Base-by-base conservation (phyloP, 2,329 filamentous ascomycete species). In the Pseudogymnoascus sp. region DNA sequence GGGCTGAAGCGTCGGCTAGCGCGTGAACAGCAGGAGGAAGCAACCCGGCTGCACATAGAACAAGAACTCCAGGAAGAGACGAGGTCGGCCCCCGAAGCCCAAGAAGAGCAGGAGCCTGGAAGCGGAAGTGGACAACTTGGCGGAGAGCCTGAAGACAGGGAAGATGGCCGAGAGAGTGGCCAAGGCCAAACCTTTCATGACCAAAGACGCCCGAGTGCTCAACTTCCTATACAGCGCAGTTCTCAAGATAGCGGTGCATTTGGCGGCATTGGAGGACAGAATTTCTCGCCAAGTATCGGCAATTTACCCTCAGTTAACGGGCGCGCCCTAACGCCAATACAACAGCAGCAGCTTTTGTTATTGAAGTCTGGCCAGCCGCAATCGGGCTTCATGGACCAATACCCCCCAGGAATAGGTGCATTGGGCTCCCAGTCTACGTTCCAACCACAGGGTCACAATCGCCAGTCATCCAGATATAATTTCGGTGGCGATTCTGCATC, bases 91-190 rank as follows among this genome's bases (percentile, higher is more conserved):
- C 70, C 75, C 21, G 74, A 74, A 42, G 74, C 75, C 3, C 79
- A 81, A 48, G 80, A 81, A 29, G 92, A 96, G 66, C 91, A 90
- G 63, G 88, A 89, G 62, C 85, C 86, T 1, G 92, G 94, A 74
- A 89, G 89, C 67, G 85, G 85, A 12, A 97, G 93, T 72, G 80
- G 94, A 63, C 92, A 95, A 63, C 81, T 97, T 15, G 93, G 93
- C 63, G 93, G 93, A 44, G 93, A 97, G 72, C 93, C 93, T 0
- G 93, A 97, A 72, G 91, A 96, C 67, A 81, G 84, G 65, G 87
- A 91, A 21, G 75, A 76, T 48, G 71, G 74, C 15, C 78, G 79
- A 15, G 82, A 84, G 59, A 41, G 58, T 5, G 38, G 31, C 15
- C 63, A 70, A 31, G 62, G 75, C 39, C 78, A 81, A 68, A 72